Evolutionary conservation across 2,329 filamentous ascomycete species (phyloP).

Genomic region (Colletotrichum australisinense): DNA sequence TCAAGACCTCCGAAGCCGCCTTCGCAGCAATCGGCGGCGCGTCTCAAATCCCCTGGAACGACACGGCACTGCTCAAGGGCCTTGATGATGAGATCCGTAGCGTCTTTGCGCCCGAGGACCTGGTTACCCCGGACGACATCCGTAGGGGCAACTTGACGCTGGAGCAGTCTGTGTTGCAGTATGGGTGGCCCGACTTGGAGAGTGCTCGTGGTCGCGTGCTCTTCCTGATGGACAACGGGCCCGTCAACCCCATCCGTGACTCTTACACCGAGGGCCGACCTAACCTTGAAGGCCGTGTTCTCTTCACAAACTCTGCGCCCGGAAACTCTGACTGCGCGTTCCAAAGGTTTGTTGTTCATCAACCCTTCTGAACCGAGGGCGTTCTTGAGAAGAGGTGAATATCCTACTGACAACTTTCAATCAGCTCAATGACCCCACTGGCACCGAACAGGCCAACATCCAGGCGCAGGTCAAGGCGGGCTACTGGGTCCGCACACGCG

Average conservation of each 20-base stretch:
- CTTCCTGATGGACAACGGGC: slow-evolving; percentile 63
- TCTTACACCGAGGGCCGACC: slow-evolving; percentile 49
- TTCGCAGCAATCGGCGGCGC: slow-evolving; percentile 44
- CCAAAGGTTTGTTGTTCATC: slow-evolving; percentile 44
- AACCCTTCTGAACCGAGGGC: not conserved
- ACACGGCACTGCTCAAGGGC: slow-evolving; percentile 51
- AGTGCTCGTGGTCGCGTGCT: slow-evolving; percentile 57
- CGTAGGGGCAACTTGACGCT: slow-evolving; percentile 53
- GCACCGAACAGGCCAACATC: slow-evolving; percentile 51
- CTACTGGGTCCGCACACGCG: slow-evolving; percentile 61
- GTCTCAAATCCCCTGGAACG: slow-evolving; percentile 55
- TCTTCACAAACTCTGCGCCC: slow-evolving; percentile 61
- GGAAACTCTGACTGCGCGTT: slow-evolving; percentile 59
- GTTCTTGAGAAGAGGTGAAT: no score
- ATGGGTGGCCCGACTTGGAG: slow-evolving; percentile 61
- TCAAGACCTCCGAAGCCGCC: slow-evolving; percentile 51
- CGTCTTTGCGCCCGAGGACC: slow-evolving; percentile 51
- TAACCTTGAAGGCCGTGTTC: slow-evolving; percentile 54
- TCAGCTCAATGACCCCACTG: slow-evolving; percentile 56
- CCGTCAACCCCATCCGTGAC: slow-evolving; percentile 49
- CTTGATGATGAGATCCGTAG: slow-evolving; percentile 60
- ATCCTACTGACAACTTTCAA: not conserved
- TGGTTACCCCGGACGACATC: slow-evolving; percentile 60
- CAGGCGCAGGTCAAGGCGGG: slow-evolving; percentile 55
- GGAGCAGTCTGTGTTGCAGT: slow-evolving; percentile 55